Evolutionary conservation across 2,329 filamentous ascomycete species (phyloP).

Genomic region (Botrytis porri): DNA sequence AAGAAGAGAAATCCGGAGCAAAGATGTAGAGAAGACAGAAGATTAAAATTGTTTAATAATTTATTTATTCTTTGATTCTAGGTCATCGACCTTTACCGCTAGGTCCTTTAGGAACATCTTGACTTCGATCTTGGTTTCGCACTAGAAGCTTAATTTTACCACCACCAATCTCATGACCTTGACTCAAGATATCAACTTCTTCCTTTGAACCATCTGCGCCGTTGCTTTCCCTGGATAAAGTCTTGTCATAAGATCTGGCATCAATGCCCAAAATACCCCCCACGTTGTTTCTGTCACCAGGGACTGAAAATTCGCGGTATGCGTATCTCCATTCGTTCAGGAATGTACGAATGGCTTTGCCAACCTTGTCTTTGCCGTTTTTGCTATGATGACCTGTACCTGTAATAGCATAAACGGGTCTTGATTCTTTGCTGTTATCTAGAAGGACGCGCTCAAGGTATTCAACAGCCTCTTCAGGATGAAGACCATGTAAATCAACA

Average conservation of each 20-base stretch:
- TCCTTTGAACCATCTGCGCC: conserved; percentile 37
- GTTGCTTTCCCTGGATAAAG: conserved; percentile 48
- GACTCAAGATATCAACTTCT: conserved; percentile 55
- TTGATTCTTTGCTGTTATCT: conserved; percentile 70
- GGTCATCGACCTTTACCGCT: conserved; percentile 33
- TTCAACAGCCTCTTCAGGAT: conserved; percentile 93
- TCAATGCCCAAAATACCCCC: conserved; percentile 74
- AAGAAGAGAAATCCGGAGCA: conserved; percentile 12
- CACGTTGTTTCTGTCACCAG: conserved; percentile 80
- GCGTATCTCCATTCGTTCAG: conserved; percentile 94
- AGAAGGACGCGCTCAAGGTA: conserved; percentile 86
- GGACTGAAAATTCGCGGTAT: conserved; percentile 93
- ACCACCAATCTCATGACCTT: conserved; percentile 66
- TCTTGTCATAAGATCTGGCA: conserved; percentile 64
- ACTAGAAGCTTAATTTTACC: conserved; percentile 61
- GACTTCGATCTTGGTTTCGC: conserved; percentile 41
- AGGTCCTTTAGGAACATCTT: conserved; percentile 35
- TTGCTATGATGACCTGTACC: conserved; percentile 97
- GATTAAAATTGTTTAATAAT: conserved; percentile 26
- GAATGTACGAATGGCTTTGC: conserved; percentile 86
- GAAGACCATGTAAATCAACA: conserved; percentile 96
- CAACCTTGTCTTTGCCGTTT: conserved; percentile 98
- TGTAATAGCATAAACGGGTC: conserved; percentile 90
- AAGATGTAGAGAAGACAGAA: conserved; percentile 21
- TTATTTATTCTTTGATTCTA: conserved; percentile 32